Evolutionary conservation across 805 yeast species (phyloP), one percentile per base, ranked within the genome.

Genomic region (Saccharomyces cerevisiae): DNA sequence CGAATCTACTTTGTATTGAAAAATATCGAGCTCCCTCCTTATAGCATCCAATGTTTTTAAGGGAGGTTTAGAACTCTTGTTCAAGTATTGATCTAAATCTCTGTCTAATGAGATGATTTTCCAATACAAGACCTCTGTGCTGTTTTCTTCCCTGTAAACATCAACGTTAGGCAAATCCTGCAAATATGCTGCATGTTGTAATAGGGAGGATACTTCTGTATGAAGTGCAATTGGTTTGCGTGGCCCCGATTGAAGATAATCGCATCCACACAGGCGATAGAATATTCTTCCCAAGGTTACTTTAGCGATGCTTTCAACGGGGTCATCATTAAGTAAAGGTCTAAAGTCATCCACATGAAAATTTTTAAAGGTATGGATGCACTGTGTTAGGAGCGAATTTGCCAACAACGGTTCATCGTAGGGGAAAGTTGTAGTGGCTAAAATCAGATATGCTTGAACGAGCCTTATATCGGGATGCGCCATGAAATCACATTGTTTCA

Each of bases 21-120:
- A 61, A 13, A 59, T 59, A 0, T 57, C 59, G 1, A 62, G 30
- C 32, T 63, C 66, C 48, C 66, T 56, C 21, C 60, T 59, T 4
- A 67, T 55, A 1, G 68, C 64, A 26, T 69, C 69, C 26, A 69
- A 50, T 4, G 70, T 64, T 50, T 65, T 66, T 10, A 66, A 46
- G 9, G 64, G 66, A 2, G 71, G 70, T 48, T 61, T 68, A 11
- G 57, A 51, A 2, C 53, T 49, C 22, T 57, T 59, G 4, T 24
- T 46, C 22, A 57, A 41, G 47, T 61, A 63, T 22, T 57, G 60
- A 29, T 66, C 64, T n/a, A 68, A 27, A 52, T 69, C 71, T 49
- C 71, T 64, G n/a, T 69, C 71, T 8, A 69, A 49, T 1, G 71
- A 68, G 1, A 61, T 48, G 0, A 69, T 52, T 46, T 68, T 69